phyloP scores from a whole-genome alignment of 495 filamentous ascomycete genomes.

The Neurospora sp. region DNA sequence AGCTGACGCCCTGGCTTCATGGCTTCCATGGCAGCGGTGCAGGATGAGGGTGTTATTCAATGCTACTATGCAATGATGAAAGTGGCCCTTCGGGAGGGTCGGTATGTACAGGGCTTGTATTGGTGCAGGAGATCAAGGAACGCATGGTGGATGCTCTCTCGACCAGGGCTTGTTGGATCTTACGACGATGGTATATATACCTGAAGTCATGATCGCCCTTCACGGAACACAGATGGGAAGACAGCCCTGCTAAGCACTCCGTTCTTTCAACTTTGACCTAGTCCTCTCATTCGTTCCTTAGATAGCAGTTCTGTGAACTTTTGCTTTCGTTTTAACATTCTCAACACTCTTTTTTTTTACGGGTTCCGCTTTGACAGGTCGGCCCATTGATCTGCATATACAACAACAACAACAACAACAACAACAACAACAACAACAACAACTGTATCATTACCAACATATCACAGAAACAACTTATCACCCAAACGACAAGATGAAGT shows the following conservation, averaged over 20 bases:
- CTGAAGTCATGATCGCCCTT: conserved; percentile 2
- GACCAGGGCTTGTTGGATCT: not conserved
- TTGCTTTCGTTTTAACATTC: conserved; percentile 13
- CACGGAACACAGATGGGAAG: not conserved
- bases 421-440: not conserved
- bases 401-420: not conserved
- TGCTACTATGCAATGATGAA: not conserved
- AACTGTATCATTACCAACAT: conserved; percentile 6
- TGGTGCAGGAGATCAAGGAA: not conserved
- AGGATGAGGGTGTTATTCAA: not conserved
- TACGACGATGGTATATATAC: conserved; percentile 11
- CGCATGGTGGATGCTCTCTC: conserved; percentile 6
- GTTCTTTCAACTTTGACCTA: not conserved
- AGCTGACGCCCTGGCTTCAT: conserved; percentile 9
- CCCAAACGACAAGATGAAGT: conserved; percentile 37
- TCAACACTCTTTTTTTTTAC: conserved; percentile 23
- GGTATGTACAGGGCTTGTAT: not conserved
- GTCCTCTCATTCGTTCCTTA: conserved; percentile 17
- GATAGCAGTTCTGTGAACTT: conserved; percentile 40
- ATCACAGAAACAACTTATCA: conserved; percentile 20
- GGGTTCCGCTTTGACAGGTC: conserved; percentile 26
- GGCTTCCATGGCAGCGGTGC: conserved; percentile 13
- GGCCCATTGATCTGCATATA: conserved; percentile 17
- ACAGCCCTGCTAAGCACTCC: not conserved
- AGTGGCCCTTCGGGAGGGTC: not conserved